Conservation (phyloP, 2,329 filamentous ascomycete species). For the Aspergillus clavatus region DNA sequence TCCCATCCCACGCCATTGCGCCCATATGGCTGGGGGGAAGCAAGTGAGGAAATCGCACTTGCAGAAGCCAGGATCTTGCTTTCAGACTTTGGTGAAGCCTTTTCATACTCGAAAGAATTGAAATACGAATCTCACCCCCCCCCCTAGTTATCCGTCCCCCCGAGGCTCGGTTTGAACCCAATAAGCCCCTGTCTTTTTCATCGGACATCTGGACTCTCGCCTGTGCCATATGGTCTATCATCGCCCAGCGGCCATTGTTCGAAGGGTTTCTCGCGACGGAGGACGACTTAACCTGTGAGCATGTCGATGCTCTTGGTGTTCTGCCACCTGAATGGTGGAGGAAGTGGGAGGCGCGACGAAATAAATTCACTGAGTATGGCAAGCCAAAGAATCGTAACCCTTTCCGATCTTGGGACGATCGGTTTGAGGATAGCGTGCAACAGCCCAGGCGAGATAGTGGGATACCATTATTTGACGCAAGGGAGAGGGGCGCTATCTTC, state of each 20-base stretch:
- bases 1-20: slow-evolving; percentile 27
- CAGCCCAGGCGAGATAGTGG: slow-evolving; percentile 20
- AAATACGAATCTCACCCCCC: slow-evolving; percentile 29
- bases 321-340: slow-evolving; percentile 27
- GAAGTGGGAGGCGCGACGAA: slow-evolving; percentile 21
- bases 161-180: slow-evolving; percentile 35
- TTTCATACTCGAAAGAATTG: slow-evolving; percentile 21
- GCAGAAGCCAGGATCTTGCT: slow-evolving; percentile 25
- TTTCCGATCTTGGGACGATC: slow-evolving; percentile 20
- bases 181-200: slow-evolving; percentile 28
- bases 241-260: slow-evolving; percentile 29
- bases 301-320: slow-evolving; percentile 29
- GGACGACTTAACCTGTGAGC: slow-evolving; percentile 28
- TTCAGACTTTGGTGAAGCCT: slow-evolving; percentile 37
- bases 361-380: slow-evolving; percentile 24
- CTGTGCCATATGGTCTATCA: slow-evolving; percentile 34
- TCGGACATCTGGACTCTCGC: slow-evolving; percentile 42
- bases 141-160: slow-evolving; percentile 28
- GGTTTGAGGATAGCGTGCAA: slow-evolving; percentile 27
- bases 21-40: slow-evolving; percentile 35
- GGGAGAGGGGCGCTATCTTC: slow-evolving; percentile 23
- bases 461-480: slow-evolving; percentile 18
- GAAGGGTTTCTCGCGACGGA: slow-evolving; percentile 23
- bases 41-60: slow-evolving; percentile 28
- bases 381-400: slow-evolving; percentile 16